Percentiles rank a stretch among this genome's conserved stretches.
These are phyloP conservation scores for Trichosporon coremiiforme DNA, from an alignment of 1,284 basidiomycete genomes.

Conservation along the genomic window DNA sequence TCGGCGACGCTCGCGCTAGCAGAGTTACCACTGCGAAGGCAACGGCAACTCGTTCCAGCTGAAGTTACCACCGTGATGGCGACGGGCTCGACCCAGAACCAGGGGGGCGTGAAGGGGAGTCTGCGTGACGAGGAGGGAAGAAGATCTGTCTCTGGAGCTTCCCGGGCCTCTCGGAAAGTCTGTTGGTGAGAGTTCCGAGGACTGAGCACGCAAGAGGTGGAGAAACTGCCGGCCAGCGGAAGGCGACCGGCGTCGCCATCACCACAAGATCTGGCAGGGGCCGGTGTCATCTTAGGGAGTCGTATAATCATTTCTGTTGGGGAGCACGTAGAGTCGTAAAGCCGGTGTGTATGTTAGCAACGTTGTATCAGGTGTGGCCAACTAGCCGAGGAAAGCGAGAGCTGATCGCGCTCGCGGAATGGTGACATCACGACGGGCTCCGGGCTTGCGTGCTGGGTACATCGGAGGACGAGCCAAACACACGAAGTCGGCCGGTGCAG, in stretches of 20 bases:
- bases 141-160: neutral
- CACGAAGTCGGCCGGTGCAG: too few species aligned
- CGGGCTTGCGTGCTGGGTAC: neutral
- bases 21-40: neutral
- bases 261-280: too few species aligned
- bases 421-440: slow-evolving; percentile 3
- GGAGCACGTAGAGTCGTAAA: neutral
- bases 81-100: neutral
- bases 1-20: neutral
- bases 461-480: neutral
- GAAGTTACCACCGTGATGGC: neutral
- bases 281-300: neutral
- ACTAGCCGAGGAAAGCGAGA: neutral
- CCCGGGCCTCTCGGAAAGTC: too few species aligned
- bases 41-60: neutral
- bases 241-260: too few species aligned
- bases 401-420: neutral
- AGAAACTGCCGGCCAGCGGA: too few species aligned
- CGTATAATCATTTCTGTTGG: slow-evolving; percentile 3
- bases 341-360: slow-evolving; percentile 6
- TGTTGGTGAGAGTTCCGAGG: neutral
- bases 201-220: neutral
- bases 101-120: neutral
- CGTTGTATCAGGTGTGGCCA: neutral
- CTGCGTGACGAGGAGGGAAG: neutral